phyloP scores from a whole-genome alignment of 257 asterid species.

The Primulina eburnea region DNA sequence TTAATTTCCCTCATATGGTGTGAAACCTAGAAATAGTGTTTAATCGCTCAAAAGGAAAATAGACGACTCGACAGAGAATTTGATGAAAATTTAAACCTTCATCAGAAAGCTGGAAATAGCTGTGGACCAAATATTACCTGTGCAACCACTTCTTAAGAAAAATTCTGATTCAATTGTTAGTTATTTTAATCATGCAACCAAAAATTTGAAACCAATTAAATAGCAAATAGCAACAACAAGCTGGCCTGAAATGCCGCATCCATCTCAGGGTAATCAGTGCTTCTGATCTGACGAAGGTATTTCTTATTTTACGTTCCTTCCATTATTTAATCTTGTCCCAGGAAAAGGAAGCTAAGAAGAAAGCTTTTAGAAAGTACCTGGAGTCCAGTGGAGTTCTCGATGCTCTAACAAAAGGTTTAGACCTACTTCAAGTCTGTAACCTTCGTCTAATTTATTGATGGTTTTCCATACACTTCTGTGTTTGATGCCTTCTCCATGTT shows the following conservation, averaged over 20 bases:
- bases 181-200: background rate
- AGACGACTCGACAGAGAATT: background rate
- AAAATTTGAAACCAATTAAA: too few relatives aligned
- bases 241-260: background rate
- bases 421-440: constrained; percentile 6
- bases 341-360: constrained; percentile 98
- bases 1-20: background rate
- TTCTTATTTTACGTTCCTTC: background rate
- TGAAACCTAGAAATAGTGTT: background rate
- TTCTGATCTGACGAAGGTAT: background rate
- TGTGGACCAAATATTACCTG: background rate
- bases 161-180: background rate
- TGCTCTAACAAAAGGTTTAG: constrained; percentile 76
- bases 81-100: background rate
- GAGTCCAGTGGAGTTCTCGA: constrained; percentile 91
- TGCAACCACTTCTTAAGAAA: background rate
- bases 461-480: background rate
- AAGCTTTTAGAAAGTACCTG: constrained; percentile 86
- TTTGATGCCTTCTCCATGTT: constrained; percentile 9
- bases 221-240: background rate
- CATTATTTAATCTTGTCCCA: constrained; percentile 25
- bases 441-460: too few relatives aligned
- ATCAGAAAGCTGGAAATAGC: background rate
- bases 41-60: background rate
- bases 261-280: background rate